Conservation (phyloP, 1,284 basidiomycete species). For the Sphagnurus paluster region DNA sequence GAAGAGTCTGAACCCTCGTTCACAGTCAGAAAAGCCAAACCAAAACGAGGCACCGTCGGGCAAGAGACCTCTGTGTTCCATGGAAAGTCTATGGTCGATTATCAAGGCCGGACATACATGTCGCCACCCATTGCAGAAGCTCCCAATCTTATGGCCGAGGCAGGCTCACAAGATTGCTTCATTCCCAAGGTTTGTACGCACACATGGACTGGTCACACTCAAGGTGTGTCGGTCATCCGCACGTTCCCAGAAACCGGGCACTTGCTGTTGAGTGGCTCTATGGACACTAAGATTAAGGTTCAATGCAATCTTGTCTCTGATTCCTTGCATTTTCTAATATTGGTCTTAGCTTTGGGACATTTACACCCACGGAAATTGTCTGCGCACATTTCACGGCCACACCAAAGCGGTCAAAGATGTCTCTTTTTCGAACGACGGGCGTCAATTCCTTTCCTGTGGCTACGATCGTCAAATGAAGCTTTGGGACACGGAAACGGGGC, state of each 20-base stretch:
- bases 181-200: constrained; percentile 96
- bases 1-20: constrained; percentile 63
- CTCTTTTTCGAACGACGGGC: constrained; percentile 91
- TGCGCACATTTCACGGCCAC: constrained; percentile 97
- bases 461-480: constrained; percentile 98
- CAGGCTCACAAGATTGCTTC: constrained; percentile 88
- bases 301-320: constrained; percentile 3
- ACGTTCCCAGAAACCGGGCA: constrained; percentile 94
- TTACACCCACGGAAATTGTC: constrained; percentile 94
- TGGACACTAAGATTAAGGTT: constrained; percentile 99
- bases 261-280: constrained; percentile 89
- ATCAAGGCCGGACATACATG: constrained; percentile 99
- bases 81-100: constrained; percentile 95
- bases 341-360: constrained; percentile 89
- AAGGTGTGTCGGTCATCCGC: constrained; percentile 92
- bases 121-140: constrained; percentile 84
- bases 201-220: constrained; percentile 98
- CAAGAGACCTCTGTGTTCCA: constrained; percentile 96
- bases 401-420: constrained; percentile 96
- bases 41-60: constrained; percentile 77
- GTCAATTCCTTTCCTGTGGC: constrained; percentile 87
- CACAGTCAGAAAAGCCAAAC: constrained; percentile 69
- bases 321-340: constrained; percentile 9
- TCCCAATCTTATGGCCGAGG: constrained; percentile 76
- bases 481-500: constrained; percentile 99